These are phyloP conservation scores for Teratosphaeria zuluensis DNA, from an alignment of 2,329 filamentous ascomycete genomes.

Conservation along the genomic window DNA sequence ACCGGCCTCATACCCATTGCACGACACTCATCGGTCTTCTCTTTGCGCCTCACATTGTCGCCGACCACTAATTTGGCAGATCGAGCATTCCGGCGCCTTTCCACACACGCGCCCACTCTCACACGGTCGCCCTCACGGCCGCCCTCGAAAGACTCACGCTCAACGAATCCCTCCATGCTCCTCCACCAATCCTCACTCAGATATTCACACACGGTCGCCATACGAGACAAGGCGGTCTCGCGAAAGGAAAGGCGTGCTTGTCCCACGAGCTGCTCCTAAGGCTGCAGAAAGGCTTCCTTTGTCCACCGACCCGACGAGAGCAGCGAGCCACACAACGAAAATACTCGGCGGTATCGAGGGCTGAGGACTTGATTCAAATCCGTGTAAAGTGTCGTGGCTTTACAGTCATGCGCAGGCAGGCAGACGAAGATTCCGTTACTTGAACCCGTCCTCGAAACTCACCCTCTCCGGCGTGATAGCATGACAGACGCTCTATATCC, in stretches of 20 bases:
- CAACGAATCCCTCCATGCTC: background rate
- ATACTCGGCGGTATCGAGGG: conserved; percentile 1
- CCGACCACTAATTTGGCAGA: background rate
- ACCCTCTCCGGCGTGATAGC: conserved; percentile 25
- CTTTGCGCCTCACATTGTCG: background rate
- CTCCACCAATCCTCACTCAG: background rate
- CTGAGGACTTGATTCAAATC: background rate
- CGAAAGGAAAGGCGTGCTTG: background rate
- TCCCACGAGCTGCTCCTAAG: background rate
- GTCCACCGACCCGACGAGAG: background rate
- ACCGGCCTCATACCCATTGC: background rate
- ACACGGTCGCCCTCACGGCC: conserved; percentile 5
- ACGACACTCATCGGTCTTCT: background rate
- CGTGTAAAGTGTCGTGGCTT: conserved; percentile 10
- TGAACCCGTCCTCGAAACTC: conserved; percentile 17
- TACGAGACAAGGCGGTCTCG: background rate
- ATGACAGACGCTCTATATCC: conserved; percentile 28
- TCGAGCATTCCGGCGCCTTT: background rate
- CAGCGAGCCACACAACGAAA: background rate
- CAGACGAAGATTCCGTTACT: conserved; percentile 19
- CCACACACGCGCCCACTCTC: background rate
- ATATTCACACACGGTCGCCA: background rate
- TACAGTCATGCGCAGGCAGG: conserved; percentile 28
- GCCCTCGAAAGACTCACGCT: background rate
- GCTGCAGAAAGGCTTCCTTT: background rate